Evolutionary conservation across 108 stramenopile genomes (phyloP).

Genomic region (Fistulifera pelliculosa): DNA sequence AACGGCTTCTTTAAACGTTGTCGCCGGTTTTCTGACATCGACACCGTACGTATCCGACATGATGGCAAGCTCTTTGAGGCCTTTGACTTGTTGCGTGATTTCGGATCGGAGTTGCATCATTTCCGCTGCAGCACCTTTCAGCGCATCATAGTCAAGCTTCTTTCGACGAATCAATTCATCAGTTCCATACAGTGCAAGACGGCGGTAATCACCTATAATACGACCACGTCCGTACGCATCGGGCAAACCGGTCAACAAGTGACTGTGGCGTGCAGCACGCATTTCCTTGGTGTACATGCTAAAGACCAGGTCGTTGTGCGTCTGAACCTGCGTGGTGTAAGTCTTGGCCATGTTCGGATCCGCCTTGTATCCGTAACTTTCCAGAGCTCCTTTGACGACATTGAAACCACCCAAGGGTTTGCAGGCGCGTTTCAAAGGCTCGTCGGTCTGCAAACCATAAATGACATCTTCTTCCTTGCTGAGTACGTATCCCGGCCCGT

Average conservation of each 20-base stretch:
- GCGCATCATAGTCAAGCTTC: conserved; percentile 34
- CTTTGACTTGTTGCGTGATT: conserved; percentile 44
- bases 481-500: conserved; percentile 50
- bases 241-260: conserved; percentile 59
- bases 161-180: conserved; percentile 54
- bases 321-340: conserved; percentile 42
- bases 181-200: conserved; percentile 53
- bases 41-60: conserved; percentile 54
- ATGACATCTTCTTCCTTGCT: conserved; percentile 55
- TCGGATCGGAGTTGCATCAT: conserved; percentile 41
- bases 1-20: conserved; percentile 43
- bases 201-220: conserved; percentile 56
- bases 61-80: conserved; percentile 31
- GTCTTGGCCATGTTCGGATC: conserved; percentile 31
- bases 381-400: conserved; percentile 36
- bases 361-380: conserved; percentile 48
- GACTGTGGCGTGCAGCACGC: conserved; percentile 45
- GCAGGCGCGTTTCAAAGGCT: conserved; percentile 50
- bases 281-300: conserved; percentile 56
- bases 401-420: conserved; percentile 56
- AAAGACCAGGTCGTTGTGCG: conserved; percentile 64
- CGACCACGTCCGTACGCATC: conserved; percentile 63
- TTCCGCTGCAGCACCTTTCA: conserved; percentile 28
- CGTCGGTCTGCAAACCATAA: conserved; percentile 50
- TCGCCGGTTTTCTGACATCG: conserved; percentile 40